A percentile compares a stretch with the other conserved stretches of the same genome.
Evolutionary conservation across 768 basidiomycete species (phyloP).

Genomic region (Leccinum aurantiacum): DNA sequence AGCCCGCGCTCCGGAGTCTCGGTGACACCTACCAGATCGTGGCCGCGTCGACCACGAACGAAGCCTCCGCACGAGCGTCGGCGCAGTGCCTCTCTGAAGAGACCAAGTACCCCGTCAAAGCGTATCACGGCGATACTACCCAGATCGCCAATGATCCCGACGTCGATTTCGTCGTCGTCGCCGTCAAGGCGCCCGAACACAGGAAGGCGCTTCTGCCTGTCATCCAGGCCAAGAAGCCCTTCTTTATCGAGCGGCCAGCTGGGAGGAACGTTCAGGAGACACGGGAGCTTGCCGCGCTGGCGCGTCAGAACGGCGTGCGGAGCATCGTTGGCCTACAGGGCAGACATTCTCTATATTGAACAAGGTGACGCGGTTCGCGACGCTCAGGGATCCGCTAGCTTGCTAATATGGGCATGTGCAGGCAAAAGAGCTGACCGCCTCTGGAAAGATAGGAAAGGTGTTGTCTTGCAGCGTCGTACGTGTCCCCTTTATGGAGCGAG

Average conservation of each 20-base stretch:
- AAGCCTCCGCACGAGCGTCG: constrained; percentile 6
- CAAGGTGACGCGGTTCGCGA: background rate
- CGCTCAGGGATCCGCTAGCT: too few relatives aligned
- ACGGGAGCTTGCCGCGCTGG: constrained; percentile 8
- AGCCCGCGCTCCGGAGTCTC: constrained; percentile 9
- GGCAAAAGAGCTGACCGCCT: constrained; percentile 12
- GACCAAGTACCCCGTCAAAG: constrained; percentile 8
- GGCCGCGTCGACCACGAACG: constrained; percentile 12
- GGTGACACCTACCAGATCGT: constrained; percentile 14
- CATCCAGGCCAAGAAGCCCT: constrained; percentile 15
- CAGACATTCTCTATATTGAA: constrained; percentile 14
- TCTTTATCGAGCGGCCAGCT: constrained; percentile 15
- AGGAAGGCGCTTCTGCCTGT: constrained; percentile 9
- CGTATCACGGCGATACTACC: constrained; percentile 10
- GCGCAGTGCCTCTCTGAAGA: constrained; percentile 7
- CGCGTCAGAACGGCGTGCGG: constrained; percentile 5
- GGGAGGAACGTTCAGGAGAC: constrained; percentile 11
- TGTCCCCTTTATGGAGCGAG: background rate
- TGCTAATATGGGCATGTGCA: background rate
- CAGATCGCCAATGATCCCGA: constrained; percentile 18
- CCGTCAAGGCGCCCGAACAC: constrained; percentile 12
- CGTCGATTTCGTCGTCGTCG: constrained; percentile 14
- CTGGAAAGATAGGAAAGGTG: constrained; percentile 12
- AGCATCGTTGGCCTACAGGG: constrained; percentile 12
- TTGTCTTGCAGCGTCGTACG: constrained; percentile 13